A percentile compares a stretch with the other conserved stretches of the same genome.
Conservation (phyloP, 78 protist species). For the slime mould (Dictyostelium discoideum) region DNA sequence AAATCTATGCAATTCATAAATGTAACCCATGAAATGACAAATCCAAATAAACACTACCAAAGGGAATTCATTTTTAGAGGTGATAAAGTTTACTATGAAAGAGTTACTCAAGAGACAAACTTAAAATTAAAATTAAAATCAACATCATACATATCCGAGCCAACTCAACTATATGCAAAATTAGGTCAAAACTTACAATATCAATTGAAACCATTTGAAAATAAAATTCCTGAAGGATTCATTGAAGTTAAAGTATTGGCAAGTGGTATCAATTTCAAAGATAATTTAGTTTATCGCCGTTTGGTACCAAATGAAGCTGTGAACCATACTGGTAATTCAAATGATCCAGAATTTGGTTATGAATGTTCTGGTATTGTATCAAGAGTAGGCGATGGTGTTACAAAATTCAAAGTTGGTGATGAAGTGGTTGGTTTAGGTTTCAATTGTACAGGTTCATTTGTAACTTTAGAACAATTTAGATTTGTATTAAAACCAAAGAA, state of each 20-base stretch:
- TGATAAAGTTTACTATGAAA: not conserved
- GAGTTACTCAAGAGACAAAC: not conserved
- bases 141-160: not conserved
- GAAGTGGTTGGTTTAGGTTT: conserved; percentile 29
- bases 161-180: not conserved
- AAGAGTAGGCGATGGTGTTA: conserved; percentile 9
- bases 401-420: conserved; percentile 44
- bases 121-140: not conserved
- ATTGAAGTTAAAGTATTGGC: conserved; percentile 16
- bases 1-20: not conserved
- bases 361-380: conserved; percentile 57
- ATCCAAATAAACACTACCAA: not conserved
- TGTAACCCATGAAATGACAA: not conserved
- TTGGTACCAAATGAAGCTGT: not conserved
- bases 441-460: not conserved
- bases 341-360: conserved; percentile 24
- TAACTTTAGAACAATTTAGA: not conserved
- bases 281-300: not conserved
- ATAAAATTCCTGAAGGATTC: not conserved
- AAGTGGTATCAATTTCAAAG: conserved; percentile 27
- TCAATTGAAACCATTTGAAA: not conserved
- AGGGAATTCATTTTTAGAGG: not conserved
- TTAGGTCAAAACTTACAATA: not conserved
- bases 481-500: not conserved
- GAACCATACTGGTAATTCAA: not conserved